phyloP scores from a whole-genome alignment of 306 rosid species.

The Malus fusca region DNA sequence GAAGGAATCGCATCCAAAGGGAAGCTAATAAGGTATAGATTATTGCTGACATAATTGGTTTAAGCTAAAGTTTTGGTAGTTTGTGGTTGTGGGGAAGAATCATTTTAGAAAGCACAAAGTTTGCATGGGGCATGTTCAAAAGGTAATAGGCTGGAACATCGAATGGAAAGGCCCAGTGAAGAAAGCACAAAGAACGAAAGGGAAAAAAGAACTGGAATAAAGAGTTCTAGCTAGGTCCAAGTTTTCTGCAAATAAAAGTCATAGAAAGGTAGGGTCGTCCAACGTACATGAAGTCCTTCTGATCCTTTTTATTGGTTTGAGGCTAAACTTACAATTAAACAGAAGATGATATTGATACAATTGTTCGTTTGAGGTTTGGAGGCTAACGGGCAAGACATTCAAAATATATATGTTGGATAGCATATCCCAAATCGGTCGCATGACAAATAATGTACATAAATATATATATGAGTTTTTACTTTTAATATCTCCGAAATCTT shows the following conservation, averaged over 20 bases:
- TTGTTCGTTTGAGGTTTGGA: no score
- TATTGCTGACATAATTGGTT: not conserved
- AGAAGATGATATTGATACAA: no score
- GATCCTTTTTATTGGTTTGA: no score
- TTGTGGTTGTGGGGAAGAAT: constrained; percentile 2
- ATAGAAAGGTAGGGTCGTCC: not conserved
- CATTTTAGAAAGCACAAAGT: not conserved
- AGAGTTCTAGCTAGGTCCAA: not conserved
- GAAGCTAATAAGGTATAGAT: not conserved
- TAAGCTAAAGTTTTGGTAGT: not conserved
- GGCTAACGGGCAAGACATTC: no score
- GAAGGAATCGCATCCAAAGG: no score
- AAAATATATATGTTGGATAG: no score
- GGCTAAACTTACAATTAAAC: no score
- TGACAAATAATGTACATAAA: no score
- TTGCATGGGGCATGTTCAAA: not conserved
- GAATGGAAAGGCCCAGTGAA: constrained; percentile 22
- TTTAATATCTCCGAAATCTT: no score
- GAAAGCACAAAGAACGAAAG: constrained; percentile 9
- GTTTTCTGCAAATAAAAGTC: not conserved
- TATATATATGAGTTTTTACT: no score
- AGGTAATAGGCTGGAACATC: constrained; percentile 12
- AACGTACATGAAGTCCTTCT: no score
- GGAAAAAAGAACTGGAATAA: not conserved
- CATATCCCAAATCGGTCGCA: no score